A percentile compares a stretch with the other conserved stretches of the same genome.
Evolutionary conservation across 108 stramenopile species (phyloP).

Genomic region (Nitzschia sp.): DNA sequence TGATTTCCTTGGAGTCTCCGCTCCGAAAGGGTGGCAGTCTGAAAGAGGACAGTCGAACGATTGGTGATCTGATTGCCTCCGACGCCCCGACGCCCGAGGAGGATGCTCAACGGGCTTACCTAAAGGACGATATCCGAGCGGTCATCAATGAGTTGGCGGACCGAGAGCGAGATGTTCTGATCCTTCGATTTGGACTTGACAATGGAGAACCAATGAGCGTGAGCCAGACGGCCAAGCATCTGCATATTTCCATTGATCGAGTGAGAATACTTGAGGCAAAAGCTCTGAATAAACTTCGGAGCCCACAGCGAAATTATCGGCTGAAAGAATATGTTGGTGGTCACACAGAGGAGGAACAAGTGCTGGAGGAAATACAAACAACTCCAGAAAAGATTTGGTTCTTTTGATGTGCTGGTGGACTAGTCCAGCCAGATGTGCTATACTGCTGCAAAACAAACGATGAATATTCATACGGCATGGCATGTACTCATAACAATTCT

Average conservation of each 20-base stretch:
- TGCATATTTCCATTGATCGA: constrained; percentile 77
- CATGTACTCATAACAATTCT: too few species aligned
- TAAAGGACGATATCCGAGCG: constrained; percentile 58
- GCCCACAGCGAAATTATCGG: constrained; percentile 74
- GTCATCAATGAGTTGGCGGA: constrained; percentile 58
- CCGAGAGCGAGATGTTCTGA: constrained; percentile 76
- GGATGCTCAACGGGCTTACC: constrained; percentile 51
- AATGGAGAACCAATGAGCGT: constrained; percentile 71
- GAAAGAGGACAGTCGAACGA: constrained; percentile 53
- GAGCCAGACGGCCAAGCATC: constrained; percentile 73
- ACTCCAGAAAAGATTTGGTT: constrained; percentile 34
- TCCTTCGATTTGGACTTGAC: constrained; percentile 85
- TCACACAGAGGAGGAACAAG: constrained; percentile 11
- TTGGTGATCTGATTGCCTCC: constrained; percentile 67
- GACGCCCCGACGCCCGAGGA: constrained; percentile 75
- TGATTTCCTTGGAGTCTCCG: constrained; percentile 67
- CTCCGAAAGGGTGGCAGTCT: constrained; percentile 18
- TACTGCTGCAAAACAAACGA: too few species aligned
- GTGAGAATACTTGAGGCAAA: constrained; percentile 84
- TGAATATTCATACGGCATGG: too few species aligned
- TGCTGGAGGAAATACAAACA: not conserved
- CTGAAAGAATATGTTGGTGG: constrained; percentile 66
- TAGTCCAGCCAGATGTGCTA: not conserved
- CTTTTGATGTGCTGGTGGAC: constrained; percentile 13
- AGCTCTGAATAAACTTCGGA: constrained; percentile 90